These are phyloP conservation scores for Tylopilus balloui DNA, from an alignment of 768 basidiomycete genomes.

Conservation along the genomic window DNA sequence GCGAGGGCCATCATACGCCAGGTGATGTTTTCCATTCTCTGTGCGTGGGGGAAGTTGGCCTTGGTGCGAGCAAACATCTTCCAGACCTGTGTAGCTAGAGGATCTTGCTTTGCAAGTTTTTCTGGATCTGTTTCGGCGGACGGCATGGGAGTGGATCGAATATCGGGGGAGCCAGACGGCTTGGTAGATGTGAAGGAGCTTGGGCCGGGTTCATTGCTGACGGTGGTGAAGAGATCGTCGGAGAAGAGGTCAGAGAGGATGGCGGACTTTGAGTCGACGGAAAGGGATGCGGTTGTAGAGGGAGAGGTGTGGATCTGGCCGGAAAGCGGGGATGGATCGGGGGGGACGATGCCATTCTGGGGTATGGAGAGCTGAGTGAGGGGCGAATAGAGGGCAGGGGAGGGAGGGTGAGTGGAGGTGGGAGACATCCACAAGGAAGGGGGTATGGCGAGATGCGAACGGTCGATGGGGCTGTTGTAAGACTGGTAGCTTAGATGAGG, in stretches of 20 bases:
- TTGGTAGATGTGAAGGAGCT: conserved; percentile 63
- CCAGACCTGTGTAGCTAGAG: conserved; percentile 94
- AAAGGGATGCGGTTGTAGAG: conserved; percentile 42
- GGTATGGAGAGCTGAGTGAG: conserved; percentile 37
- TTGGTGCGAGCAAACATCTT: conserved; percentile 92
- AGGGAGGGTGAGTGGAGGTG: conserved; percentile 44
- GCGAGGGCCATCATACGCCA: conserved; percentile 99
- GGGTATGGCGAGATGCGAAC: conserved; percentile 52
- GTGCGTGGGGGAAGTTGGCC: conserved; percentile 84
- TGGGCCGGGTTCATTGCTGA: conserved; percentile 32
- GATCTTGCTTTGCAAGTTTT: conserved; percentile 75
- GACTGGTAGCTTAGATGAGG: conserved; percentile 20
- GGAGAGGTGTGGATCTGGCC: conserved; percentile 36
- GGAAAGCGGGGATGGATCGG: conserved; percentile 34
- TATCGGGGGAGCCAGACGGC: conserved; percentile 64
- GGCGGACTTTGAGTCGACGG: conserved; percentile 53
- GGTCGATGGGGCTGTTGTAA: conserved; percentile 40
- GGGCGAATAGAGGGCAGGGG: conserved; percentile 39
- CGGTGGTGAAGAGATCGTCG: conserved; percentile 55
- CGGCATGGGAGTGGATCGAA: conserved; percentile 43
- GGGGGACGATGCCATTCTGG: conserved; percentile 28
- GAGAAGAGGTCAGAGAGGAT: conserved; percentile 67
- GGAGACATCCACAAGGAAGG: conserved; percentile 87
- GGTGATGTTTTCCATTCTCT: conserved; percentile 96
- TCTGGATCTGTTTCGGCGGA: conserved; percentile 52